Conservation (phyloP, 208 protist species). For the Trypanosomatidae sp. region DNA sequence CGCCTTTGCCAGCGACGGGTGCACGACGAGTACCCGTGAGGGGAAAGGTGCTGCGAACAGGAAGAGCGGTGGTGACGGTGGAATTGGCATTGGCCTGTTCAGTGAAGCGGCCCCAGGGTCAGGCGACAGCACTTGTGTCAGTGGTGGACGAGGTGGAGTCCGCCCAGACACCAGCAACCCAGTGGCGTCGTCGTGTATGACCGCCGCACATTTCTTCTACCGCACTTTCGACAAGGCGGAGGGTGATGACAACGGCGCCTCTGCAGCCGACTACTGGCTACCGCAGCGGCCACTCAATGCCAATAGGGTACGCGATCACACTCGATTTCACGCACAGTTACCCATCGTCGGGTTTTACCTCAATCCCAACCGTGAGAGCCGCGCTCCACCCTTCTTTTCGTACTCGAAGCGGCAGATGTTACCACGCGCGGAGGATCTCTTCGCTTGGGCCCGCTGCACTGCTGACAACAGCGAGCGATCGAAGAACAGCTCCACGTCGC, state of each 20-base stretch:
- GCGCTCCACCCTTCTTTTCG: slow-evolving; percentile 22
- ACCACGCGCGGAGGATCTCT: slow-evolving; percentile 26
- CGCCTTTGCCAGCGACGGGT: slow-evolving; percentile 18
- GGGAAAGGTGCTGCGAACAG: background rate
- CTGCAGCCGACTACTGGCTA: slow-evolving; percentile 39
- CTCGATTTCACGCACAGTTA: slow-evolving; percentile 49
- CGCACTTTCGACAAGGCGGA: slow-evolving; percentile 39
- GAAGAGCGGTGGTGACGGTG: background rate
- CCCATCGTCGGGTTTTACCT: slow-evolving; percentile 51
- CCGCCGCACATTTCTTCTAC: slow-evolving; percentile 42
- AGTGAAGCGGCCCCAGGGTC: background rate
- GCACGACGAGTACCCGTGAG: background rate
- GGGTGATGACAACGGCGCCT: slow-evolving; percentile 29
- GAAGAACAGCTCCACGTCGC: slow-evolving; percentile 59
- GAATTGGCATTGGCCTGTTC: too few species aligned
- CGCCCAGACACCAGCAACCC: background rate
- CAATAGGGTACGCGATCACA: slow-evolving; percentile 28
- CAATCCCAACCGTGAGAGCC: slow-evolving; percentile 13
- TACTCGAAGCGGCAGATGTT: slow-evolving; percentile 8
- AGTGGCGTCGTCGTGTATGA: background rate
- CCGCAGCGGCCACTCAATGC: slow-evolving; percentile 16
- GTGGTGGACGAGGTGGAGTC: background rate
- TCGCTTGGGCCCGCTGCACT: slow-evolving; percentile 45
- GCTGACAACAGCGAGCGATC: slow-evolving; percentile 79
- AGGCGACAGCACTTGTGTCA: background rate